Evolutionary conservation across 441 rosid genomes (phyloP).

Genomic region (Raphanus hybrid): DNA sequence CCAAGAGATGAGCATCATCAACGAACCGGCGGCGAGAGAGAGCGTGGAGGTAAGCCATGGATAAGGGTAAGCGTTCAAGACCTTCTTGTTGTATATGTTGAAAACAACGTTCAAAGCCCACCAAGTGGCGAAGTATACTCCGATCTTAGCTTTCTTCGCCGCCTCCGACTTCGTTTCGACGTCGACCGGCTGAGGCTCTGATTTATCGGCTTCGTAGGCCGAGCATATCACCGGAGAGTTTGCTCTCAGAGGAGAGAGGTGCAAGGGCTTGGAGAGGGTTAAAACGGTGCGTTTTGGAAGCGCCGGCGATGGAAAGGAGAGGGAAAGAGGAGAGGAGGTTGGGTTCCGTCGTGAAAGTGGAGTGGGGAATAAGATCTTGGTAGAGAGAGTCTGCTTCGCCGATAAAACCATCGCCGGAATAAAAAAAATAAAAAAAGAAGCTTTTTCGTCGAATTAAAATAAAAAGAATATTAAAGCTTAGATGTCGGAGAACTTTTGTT

Average conservation of each 20-base stretch:
- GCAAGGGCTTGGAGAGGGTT: conserved; percentile 60
- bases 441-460: conserved; percentile 26
- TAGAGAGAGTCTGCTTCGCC: conserved; percentile 20
- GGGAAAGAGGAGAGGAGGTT: conserved; percentile 42
- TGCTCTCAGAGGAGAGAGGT: conserved; percentile 48
- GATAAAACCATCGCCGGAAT: conserved; percentile 27
- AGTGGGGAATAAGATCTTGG: conserved; percentile 49
- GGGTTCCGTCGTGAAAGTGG: conserved; percentile 43
- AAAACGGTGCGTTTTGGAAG: conserved; percentile 40
- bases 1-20: conserved; percentile 93
- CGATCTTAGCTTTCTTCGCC: conserved; percentile 68
- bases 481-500: neutral
- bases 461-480: neutral
- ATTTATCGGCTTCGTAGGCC: conserved; percentile 77
- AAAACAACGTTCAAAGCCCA: conserved; percentile 95
- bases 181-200: conserved; percentile 55
- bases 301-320: conserved; percentile 38
- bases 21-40: conserved; percentile 87
- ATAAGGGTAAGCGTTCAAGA: conserved; percentile 87
- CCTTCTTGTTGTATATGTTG: conserved; percentile 94
- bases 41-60: conserved; percentile 96
- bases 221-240: conserved; percentile 55
- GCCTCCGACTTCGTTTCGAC: conserved; percentile 48
- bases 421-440: conserved; percentile 34
- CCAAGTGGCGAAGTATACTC: conserved; percentile 88